phyloP scores from a whole-genome alignment of 106 monocot genomes.

The Iris macrosiphon region DNA sequence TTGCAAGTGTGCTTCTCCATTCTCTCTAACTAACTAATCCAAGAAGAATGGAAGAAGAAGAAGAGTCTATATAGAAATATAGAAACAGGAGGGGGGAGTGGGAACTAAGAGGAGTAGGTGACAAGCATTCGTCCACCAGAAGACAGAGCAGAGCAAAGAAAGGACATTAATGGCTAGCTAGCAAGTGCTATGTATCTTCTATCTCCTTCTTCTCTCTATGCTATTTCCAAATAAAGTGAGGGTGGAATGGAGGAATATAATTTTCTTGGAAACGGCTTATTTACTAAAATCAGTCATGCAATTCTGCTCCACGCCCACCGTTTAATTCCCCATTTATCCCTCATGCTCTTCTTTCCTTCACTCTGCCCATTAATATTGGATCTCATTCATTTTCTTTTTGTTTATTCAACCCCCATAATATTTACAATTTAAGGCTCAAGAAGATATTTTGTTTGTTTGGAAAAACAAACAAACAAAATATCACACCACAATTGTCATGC shows the following conservation, averaged over 20 bases:
- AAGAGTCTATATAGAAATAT: not conserved
- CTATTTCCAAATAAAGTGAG: not conserved
- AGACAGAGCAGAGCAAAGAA: slow-evolving; percentile 1
- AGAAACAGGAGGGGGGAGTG: slow-evolving; percentile 1
- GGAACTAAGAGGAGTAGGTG: slow-evolving; percentile 55
- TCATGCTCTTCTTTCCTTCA: not conserved
- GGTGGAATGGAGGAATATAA: not conserved
- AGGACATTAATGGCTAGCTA: too few species aligned
- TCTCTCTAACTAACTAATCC: not conserved
- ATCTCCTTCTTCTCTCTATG: not conserved
- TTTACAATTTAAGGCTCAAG: too few species aligned
- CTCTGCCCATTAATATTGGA: too few species aligned
- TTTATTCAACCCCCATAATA: too few species aligned
- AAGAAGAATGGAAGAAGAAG: too few species aligned
- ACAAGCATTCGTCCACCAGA: slow-evolving; percentile 57
- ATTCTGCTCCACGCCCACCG: too few species aligned
- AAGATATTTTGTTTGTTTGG: too few species aligned
- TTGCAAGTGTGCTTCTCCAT: slow-evolving; percentile 64
- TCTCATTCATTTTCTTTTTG: too few species aligned
- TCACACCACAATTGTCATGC: too few species aligned
- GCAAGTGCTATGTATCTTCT: not conserved
- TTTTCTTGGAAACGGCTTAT: not conserved
- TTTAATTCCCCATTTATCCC: not conserved
- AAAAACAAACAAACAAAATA: too few species aligned
- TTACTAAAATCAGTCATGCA: not conserved